phyloP scores from a whole-genome alignment of 148 eudicot species.

The Cornus suecica region DNA sequence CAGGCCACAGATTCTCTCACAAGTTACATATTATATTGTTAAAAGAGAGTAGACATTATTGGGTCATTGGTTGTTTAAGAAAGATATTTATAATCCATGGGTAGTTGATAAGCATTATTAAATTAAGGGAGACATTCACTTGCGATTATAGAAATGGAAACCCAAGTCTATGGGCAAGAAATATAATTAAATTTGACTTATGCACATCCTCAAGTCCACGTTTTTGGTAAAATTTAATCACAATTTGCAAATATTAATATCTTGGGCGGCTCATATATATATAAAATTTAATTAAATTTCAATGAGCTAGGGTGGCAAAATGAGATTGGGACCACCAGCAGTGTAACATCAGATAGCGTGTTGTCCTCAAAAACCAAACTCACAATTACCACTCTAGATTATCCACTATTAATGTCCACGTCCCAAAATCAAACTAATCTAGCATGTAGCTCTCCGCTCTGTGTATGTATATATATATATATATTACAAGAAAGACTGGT shows the following conservation, averaged over 20 bases:
- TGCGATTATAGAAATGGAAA: background rate
- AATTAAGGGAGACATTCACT: background rate
- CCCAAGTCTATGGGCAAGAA: background rate
- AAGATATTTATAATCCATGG: no score
- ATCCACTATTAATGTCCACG: background rate
- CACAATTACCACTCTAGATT: background rate
- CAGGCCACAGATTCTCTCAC: no score
- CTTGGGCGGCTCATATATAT: background rate
- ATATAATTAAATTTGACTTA: background rate
- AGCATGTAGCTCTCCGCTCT: no score
- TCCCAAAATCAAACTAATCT: no score
- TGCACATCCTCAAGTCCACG: background rate
- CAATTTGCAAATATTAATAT: background rate
- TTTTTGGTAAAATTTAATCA: background rate
- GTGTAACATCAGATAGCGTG: background rate
- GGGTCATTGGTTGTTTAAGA: no score
- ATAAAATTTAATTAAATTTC: no score
- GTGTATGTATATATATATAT: no score
- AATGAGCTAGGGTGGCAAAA: no score
- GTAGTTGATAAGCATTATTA: background rate
- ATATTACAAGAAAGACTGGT: no score
- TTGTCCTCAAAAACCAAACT: background rate
- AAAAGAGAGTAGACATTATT: no score
- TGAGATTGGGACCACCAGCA: background rate
- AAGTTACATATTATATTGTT: no score